Percentiles rank a stretch among this genome's conserved stretches.
Conservation (phyloP, 2,329 filamentous ascomycete genomes). For the Eutypa lata region DNA sequence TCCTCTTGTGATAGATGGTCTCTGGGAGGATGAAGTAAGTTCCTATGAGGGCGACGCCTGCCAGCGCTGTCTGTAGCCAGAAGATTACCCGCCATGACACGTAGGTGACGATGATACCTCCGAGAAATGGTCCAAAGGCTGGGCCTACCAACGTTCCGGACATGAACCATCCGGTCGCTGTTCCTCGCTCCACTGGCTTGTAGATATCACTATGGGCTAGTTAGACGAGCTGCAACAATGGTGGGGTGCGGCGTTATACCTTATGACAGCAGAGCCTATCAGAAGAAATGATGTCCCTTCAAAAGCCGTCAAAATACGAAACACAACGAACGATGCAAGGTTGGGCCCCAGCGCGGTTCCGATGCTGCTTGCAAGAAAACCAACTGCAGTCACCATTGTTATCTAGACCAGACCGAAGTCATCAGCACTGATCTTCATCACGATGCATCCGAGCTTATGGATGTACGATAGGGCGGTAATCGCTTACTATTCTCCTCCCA, state of each 20-base stretch:
- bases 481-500: slow-evolving; percentile 53
- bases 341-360: slow-evolving; percentile 72
- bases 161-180: slow-evolving; percentile 71
- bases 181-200: slow-evolving; percentile 65
- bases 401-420: slow-evolving; percentile 35
- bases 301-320: slow-evolving; percentile 71
- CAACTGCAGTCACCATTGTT: slow-evolving; percentile 54
- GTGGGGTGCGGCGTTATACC: slow-evolving; percentile 43
- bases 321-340: slow-evolving; percentile 68
- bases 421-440: slow-evolving; percentile 3
- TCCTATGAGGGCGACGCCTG: slow-evolving; percentile 55
- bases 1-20: slow-evolving; percentile 65
- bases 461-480: neutral
- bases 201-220: slow-evolving; percentile 51
- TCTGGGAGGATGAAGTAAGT: slow-evolving; percentile 68
- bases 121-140: slow-evolving; percentile 66
- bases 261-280: slow-evolving; percentile 67
- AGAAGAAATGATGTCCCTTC: slow-evolving; percentile 73
- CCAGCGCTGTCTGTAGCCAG: slow-evolving; percentile 71
- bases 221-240: slow-evolving; percentile 2
- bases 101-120: slow-evolving; percentile 75
- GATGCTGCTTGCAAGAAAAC: slow-evolving; percentile 68
- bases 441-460: neutral
- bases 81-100: slow-evolving; percentile 72
- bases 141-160: slow-evolving; percentile 70